A percentile compares a stretch with the other conserved stretches of the same genome.
Conservation (phyloP, 1,139 yeast species). For the Kazachstania sp. region DNA sequence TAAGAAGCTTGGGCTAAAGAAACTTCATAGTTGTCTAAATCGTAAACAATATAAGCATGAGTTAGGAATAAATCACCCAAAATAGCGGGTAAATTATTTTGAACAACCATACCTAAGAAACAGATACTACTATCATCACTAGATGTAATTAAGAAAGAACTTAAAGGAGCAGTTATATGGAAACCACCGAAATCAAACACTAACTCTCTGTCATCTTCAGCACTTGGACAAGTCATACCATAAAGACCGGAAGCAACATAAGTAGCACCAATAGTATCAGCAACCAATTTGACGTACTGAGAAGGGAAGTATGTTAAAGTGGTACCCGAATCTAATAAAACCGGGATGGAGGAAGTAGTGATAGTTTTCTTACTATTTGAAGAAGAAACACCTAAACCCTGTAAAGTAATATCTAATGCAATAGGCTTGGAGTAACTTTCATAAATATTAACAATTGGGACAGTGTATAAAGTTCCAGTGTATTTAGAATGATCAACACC, state of each 20-base stretch:
- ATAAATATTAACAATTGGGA: conserved; percentile 39
- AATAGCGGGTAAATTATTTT: conserved; percentile 31
- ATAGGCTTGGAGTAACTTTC: conserved; percentile 30
- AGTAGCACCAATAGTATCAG: conserved; percentile 32
- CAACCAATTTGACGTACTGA: conserved; percentile 34
- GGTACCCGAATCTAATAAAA: conserved; percentile 61
- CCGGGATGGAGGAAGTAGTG: conserved; percentile 31
- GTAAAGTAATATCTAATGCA: conserved; percentile 41
- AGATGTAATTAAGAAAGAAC: conserved; percentile 30
- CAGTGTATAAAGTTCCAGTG: conserved; percentile 38
- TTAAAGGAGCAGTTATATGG: conserved; percentile 39
- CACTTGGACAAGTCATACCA: conserved; percentile 28
- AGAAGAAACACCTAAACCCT: conserved; percentile 33
- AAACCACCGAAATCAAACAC: conserved; percentile 46
- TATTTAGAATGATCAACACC: conserved; percentile 50
- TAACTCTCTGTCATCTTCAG: conserved; percentile 23
- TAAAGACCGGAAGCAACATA: conserved; percentile 33
- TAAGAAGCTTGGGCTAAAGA: conserved; percentile 56
- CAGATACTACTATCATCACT: conserved; percentile 23
- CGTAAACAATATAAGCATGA: conserved; percentile 68
- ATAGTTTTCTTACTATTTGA: conserved; percentile 23
- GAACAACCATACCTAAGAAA: conserved; percentile 31
- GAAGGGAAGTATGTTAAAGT: conserved; percentile 49
- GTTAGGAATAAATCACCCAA: conserved; percentile 70
- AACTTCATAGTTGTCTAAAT: conserved; percentile 55